A percentile compares a stretch with the other conserved stretches of the same genome.
These are phyloP conservation scores for Solanum sejunctum DNA, from an alignment of 257 asterid species.

Conservation along the genomic window DNA sequence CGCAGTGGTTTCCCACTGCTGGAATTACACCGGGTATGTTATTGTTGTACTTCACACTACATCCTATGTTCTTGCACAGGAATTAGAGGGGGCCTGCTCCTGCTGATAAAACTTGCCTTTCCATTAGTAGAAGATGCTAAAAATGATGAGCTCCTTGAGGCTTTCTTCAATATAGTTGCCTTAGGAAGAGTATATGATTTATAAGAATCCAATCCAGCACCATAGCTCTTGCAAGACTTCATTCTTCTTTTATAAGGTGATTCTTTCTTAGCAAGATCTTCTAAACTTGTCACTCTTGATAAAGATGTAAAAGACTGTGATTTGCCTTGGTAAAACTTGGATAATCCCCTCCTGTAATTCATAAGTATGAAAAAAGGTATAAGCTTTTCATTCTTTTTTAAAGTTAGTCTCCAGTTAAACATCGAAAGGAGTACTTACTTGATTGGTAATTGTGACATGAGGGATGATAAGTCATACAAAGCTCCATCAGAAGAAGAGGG, in stretches of 20 bases:
- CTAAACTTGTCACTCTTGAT: constrained; percentile 56
- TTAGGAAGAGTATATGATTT: constrained; percentile 50
- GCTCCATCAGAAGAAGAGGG: constrained; percentile 24
- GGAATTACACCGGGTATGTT: no score
- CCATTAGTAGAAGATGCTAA: constrained; percentile 22
- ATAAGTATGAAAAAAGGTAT: neutral
- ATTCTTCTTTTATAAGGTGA: constrained; percentile 25
- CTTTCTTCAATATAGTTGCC: constrained; percentile 42
- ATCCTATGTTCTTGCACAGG: constrained; percentile 8
- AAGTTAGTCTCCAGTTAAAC: neutral
- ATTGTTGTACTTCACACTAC: neutral
- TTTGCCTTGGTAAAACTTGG: constrained; percentile 61
- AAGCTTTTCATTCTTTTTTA: neutral
- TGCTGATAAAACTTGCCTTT: constrained; percentile 22
- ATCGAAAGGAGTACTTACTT: constrained; percentile 30
- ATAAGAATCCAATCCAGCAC: constrained; percentile 10
- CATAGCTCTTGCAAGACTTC: constrained; percentile 40
- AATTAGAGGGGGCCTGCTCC: constrained; percentile 20
- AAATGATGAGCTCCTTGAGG: constrained; percentile 9
- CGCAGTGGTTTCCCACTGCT: no score
- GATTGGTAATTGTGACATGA: constrained; percentile 80
- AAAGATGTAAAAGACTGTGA: constrained; percentile 72
- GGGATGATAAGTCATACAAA: constrained; percentile 45
- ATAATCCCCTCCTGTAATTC: constrained; percentile 76
- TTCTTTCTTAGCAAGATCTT: constrained; percentile 63